Conservation (phyloP, 352 stramenopile genomes). For the Phytophthora chlamydospora region DNA sequence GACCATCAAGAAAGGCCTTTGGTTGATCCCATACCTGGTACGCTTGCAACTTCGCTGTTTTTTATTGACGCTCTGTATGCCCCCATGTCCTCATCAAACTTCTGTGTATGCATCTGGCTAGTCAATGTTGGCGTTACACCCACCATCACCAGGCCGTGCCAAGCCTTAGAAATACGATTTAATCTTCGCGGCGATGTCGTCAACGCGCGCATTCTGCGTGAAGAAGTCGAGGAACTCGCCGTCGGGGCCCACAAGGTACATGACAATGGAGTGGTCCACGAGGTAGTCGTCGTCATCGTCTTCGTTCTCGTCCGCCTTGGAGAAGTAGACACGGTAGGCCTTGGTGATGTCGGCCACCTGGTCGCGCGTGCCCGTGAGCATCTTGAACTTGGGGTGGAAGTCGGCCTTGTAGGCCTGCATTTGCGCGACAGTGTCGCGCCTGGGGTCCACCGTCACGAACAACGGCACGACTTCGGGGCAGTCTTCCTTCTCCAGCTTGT, state of each 20-base stretch:
- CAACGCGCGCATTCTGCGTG: conserved; percentile 95
- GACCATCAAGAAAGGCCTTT: too few species aligned
- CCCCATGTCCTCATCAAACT: too few species aligned
- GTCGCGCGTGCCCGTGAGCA: conserved; percentile 93
- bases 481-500: conserved; percentile 84
- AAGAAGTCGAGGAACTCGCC: conserved; percentile 99
- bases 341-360: conserved; percentile 97
- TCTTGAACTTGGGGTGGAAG: conserved; percentile 88
- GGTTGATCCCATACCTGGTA: too few species aligned
- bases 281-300: conserved; percentile 98
- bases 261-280: conserved; percentile 99
- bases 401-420: conserved; percentile 96
- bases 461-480: conserved; percentile 85
- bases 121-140: too few species aligned
- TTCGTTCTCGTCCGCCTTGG: conserved; percentile 95
- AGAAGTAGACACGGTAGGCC: conserved; percentile 99
- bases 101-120: too few species aligned
- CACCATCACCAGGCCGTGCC: background rate
- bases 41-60: too few species aligned
- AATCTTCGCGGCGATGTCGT: conserved; percentile 96
- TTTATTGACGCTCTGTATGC: too few species aligned
- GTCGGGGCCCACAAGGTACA: conserved; percentile 97
- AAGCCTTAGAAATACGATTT: conserved; percentile 67
- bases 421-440: conserved; percentile 96
- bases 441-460: conserved; percentile 98